phyloP scores from a whole-genome alignment of 495 filamentous ascomycete species.

The Astrothelium subdiscretum region DNA sequence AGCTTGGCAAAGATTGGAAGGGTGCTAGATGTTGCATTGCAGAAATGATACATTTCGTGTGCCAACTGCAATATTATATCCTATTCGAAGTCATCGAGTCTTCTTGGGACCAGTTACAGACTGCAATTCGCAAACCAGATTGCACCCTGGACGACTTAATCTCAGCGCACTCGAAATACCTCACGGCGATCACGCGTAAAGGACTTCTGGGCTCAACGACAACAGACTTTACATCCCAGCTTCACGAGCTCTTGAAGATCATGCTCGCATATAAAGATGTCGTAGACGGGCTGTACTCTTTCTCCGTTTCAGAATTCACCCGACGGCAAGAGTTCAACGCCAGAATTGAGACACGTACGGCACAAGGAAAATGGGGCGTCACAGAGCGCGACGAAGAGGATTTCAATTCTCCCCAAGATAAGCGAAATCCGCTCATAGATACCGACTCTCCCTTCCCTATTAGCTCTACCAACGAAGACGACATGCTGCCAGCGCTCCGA shows the following conservation, averaged over 20 bases:
- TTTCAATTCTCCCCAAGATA: constrained; percentile 7
- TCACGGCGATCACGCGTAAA: constrained; percentile 91
- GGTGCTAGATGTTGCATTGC: constrained; percentile 72
- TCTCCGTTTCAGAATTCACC: constrained; percentile 87
- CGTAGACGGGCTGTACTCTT: constrained; percentile 89
- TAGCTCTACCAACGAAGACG: constrained; percentile 37
- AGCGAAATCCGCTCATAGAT: background rate
- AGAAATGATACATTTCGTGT: constrained; percentile 97
- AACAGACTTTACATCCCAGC: constrained; percentile 78
- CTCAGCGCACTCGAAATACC: constrained; percentile 77
- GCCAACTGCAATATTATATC: constrained; percentile 96
- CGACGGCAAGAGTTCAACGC: constrained; percentile 74
- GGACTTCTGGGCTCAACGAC: constrained; percentile 67
- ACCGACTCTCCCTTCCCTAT: constrained; percentile 12
- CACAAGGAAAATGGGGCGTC: constrained; percentile 52
- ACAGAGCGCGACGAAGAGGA: constrained; percentile 43
- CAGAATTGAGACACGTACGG: constrained; percentile 52
- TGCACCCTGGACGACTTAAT: constrained; percentile 94
- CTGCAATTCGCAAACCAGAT: constrained; percentile 64
- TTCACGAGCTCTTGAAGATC: constrained; percentile 81
- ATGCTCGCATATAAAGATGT: constrained; percentile 92
- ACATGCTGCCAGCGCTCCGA: constrained; percentile 64
- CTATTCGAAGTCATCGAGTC: constrained; percentile 96
- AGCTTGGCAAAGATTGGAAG: constrained; percentile 79
- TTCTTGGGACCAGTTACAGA: constrained; percentile 79